Conservation (phyloP, 2,329 filamentous ascomycete genomes). For the Ophiostoma angusticollis region DNA sequence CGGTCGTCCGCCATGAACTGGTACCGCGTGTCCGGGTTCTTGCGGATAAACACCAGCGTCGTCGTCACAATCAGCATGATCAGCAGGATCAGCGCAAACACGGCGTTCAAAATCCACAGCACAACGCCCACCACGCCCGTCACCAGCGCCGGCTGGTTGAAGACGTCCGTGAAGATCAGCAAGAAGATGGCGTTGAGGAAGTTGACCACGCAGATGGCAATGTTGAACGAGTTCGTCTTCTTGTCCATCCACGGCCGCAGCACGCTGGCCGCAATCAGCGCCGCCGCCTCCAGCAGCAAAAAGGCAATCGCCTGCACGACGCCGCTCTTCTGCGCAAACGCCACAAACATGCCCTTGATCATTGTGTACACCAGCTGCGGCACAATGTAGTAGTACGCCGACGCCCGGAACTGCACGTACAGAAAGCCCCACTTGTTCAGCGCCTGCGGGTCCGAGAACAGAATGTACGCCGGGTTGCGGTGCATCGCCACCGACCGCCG, state of each 20-base stretch:
- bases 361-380: constrained; percentile 60
- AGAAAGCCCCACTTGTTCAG: constrained; percentile 90
- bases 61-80: constrained; percentile 62
- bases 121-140: constrained; percentile 73
- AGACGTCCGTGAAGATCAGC: constrained; percentile 69
- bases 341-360: constrained; percentile 72
- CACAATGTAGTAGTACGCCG: constrained; percentile 78
- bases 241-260: constrained; percentile 91
- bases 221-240: constrained; percentile 84
- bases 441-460: constrained; percentile 73
- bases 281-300: constrained; percentile 59
- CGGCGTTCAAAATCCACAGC: constrained; percentile 71
- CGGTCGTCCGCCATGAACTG: constrained; percentile 84
- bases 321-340: constrained; percentile 53
- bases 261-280: constrained; percentile 59
- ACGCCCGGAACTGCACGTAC: constrained; percentile 80
- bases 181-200: constrained; percentile 73
- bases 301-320: constrained; percentile 63
- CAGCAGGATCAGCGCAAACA: constrained; percentile 62
- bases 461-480: constrained; percentile 81
- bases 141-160: constrained; percentile 64
- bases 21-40: constrained; percentile 78
- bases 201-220: constrained; percentile 69
- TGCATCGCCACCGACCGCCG: constrained; percentile 73
- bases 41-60: constrained; percentile 57